Evolutionary conservation across 2,329 filamentous ascomycete genomes (phyloP), one percentile per base, ranked within the genome.

Genomic region (Diaporthe ilicicola): DNA sequence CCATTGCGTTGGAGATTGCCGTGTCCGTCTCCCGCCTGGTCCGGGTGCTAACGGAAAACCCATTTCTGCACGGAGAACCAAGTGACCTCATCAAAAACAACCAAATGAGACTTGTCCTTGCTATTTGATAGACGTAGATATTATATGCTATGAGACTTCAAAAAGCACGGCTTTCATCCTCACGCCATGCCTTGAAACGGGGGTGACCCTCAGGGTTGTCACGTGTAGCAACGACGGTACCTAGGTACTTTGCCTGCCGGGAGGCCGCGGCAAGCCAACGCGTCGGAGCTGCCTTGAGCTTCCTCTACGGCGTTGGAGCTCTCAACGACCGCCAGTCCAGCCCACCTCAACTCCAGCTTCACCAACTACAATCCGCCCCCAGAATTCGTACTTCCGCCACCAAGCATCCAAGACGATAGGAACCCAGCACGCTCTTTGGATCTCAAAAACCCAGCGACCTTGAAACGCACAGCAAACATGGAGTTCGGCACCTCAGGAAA

Each of bases 401-500:
- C 8, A 66, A 15, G 2, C 22, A 6, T 6, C 13, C 27, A 39
- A 54, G 4, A 56, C 29, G 4, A 15, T 19, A 67, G 42, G 50
- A 39, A 46, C 53, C 48, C 37, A 50, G 39, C 32, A 46, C 62
- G 55, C 15, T 4, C 22, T 1, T 15, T 15, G 27, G 29, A 22
- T 29, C 27, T 10, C 37, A 53, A 70, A 46, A 59, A 69, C 3
- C 64, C 42, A 17, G 5, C 6, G 2, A 73, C 73, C 73, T 70
- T 75, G 69, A 77, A 74, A 64, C 73, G 74, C 72, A 73, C 74
- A 53, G 73, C 73, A 68, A 83, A 74, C 29, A 91, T 92, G 90
- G 89, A 91, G 80, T 91, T 90, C 77, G 88, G 89, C 72, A 88
- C 82, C 73, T 87, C 87, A 76, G 90, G 90, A 79, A 85, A 85